phyloP scores from a whole-genome alignment of 2,329 filamentous ascomycete species.

The Nannizzia gypsea region DNA sequence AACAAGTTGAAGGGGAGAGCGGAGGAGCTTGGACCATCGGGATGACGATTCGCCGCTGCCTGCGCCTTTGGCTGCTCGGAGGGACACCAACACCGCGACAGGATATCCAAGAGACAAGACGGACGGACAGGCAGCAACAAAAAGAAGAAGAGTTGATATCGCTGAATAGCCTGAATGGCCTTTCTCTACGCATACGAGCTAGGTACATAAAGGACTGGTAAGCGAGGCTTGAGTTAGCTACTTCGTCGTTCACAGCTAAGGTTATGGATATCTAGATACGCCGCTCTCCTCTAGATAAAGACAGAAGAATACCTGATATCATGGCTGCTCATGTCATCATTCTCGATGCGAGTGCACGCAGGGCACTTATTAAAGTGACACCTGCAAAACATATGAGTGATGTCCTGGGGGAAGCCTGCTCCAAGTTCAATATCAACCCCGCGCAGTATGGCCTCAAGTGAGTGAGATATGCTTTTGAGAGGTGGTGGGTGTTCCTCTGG shows the following conservation, averaged over 20 bases:
- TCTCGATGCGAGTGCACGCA: constrained; percentile 65
- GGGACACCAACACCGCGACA: not conserved
- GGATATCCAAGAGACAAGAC: not conserved
- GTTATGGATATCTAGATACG: not conserved
- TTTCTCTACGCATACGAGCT: not conserved
- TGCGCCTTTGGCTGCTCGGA: not conserved
- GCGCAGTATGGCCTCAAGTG: constrained; percentile 75
- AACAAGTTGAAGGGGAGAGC: constrained; percentile 2
- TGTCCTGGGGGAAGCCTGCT: constrained; percentile 75
- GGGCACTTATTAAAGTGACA: constrained; percentile 69
- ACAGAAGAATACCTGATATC: not conserved
- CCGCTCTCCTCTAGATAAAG: not conserved
- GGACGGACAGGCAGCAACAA: not conserved
- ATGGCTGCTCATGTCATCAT: constrained; percentile 89
- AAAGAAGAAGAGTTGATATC: not conserved
- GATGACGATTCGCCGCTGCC: constrained; percentile 24
- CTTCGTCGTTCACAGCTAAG: not conserved
- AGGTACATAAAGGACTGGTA: not conserved
- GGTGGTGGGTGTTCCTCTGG: not conserved
- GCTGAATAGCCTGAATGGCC: not conserved
- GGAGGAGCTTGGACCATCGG: constrained; percentile 23
- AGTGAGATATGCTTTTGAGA: constrained; percentile 13
- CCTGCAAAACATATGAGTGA: constrained; percentile 73
- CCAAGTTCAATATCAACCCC: constrained; percentile 61
- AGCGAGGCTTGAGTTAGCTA: not conserved